Conservation (phyloP, 371 early-diverging fungal species). For the Apophysomyces trapeziformis region DNA sequence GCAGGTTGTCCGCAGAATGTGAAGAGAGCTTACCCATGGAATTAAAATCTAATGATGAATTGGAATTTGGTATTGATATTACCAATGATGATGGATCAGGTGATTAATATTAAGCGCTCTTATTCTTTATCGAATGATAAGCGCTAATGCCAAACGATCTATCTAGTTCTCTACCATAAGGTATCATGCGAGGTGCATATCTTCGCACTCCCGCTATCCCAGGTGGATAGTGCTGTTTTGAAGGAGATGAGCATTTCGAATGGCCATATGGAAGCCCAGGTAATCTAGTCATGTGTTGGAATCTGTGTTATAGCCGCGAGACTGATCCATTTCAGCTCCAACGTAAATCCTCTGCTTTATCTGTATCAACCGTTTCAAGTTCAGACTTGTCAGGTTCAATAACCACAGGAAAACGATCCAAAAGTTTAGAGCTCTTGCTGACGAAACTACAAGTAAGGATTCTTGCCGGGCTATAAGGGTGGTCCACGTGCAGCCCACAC, state of each 20-base stretch:
- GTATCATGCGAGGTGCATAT: conserved; percentile 66
- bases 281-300: background rate
- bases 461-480: conserved; percentile 3
- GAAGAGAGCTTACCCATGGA: conserved; percentile 66
- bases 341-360: conserved; percentile 21
- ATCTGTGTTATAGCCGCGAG: background rate
- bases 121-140: background rate
- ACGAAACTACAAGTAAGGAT: conserved; percentile 38
- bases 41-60: conserved; percentile 64
- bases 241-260: conserved; percentile 28
- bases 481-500: conserved; percentile 2
- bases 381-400: conserved; percentile 10
- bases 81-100: conserved; percentile 63
- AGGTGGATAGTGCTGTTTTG: conserved; percentile 37
- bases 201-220: conserved; percentile 38
- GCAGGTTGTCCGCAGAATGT: conserved; percentile 73
- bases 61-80: conserved; percentile 92
- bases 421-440: conserved; percentile 34
- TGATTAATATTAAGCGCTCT: conserved; percentile 13
- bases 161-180: conserved; percentile 70
- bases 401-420: conserved; percentile 16
- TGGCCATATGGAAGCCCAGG: conserved; percentile 13
- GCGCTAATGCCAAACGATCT: background rate
- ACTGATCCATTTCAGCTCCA: conserved; percentile 10
- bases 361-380: conserved; percentile 19